phyloP scores from a whole-genome alignment of 805 yeast species.

The Zygosaccharomyces kombuchaensis region DNA sequence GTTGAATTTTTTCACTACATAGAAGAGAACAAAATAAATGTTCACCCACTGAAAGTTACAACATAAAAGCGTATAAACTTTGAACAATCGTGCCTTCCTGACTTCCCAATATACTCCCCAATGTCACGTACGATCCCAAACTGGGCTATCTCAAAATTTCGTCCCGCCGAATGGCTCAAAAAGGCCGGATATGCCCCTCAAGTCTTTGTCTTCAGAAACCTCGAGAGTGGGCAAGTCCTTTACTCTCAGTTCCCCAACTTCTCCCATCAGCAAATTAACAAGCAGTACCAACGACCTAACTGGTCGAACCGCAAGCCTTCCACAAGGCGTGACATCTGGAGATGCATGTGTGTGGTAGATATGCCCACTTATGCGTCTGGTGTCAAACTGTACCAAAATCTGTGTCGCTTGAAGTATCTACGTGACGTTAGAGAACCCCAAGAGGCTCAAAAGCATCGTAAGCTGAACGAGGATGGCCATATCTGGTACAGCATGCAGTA shows the following conservation, averaged over 20 bases:
- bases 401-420: slow-evolving; percentile 67
- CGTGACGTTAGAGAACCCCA: slow-evolving; percentile 60
- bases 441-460: slow-evolving; percentile 64
- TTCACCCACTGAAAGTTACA: not conserved
- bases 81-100: not conserved
- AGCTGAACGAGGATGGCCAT: slow-evolving; percentile 69
- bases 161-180: slow-evolving; percentile 55
- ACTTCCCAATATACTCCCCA: not conserved
- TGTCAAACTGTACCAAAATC: slow-evolving; percentile 65
- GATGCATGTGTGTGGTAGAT: slow-evolving; percentile 80
- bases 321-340: slow-evolving; percentile 83
- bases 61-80: not conserved
- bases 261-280: slow-evolving; percentile 49
- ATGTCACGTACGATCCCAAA: slow-evolving; percentile 1
- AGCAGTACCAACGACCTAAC: slow-evolving; percentile 66
- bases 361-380: slow-evolving; percentile 59
- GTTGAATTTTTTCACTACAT: not conserved
- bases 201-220: slow-evolving; percentile 75
- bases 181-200: slow-evolving; percentile 72
- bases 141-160: slow-evolving; percentile 39
- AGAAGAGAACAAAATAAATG: not conserved
- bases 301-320: slow-evolving; percentile 84
- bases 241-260: slow-evolving; percentile 77
- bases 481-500: slow-evolving; percentile 84
- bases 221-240: slow-evolving; percentile 84